phyloP scores from a whole-genome alignment of 1,284 basidiomycete species.

The Cryptococcus sp. region DNA sequence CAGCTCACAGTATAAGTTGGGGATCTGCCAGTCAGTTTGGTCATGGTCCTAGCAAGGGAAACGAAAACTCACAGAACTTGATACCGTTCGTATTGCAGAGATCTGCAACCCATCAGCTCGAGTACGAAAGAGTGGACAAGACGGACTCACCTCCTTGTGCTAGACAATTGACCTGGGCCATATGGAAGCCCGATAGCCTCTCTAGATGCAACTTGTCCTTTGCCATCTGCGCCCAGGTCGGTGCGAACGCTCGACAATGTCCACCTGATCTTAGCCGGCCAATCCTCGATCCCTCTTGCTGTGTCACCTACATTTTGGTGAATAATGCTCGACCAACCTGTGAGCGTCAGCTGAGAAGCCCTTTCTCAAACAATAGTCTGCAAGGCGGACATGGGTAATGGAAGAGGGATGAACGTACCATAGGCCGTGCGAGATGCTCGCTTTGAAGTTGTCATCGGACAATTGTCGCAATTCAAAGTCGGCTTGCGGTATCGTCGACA shows the following conservation, averaged over 20 bases:
- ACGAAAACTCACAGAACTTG: constrained; percentile 52
- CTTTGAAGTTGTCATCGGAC: constrained; percentile 61
- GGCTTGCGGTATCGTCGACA: constrained; percentile 6
- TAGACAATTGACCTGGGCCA: constrained; percentile 82
- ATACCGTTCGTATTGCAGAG: constrained; percentile 67
- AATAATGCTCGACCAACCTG: constrained; percentile 48
- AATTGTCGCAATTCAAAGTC: constrained; percentile 47
- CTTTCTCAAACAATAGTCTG: constrained; percentile 14
- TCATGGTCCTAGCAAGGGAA: not conserved
- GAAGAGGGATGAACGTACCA: constrained; percentile 56
- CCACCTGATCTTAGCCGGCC: constrained; percentile 25
- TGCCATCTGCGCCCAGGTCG: constrained; percentile 72
- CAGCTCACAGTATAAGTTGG: constrained; percentile 65
- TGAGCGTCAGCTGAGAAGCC: constrained; percentile 6
- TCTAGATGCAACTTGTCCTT: constrained; percentile 54
- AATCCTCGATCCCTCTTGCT: not conserved
- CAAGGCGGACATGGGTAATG: not conserved
- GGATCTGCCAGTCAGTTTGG: constrained; percentile 52
- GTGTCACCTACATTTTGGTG: constrained; percentile 40
- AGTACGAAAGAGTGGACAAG: constrained; percentile 1
- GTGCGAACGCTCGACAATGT: constrained; percentile 51
- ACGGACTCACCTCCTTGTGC: constrained; percentile 65
- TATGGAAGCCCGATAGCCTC: constrained; percentile 56
- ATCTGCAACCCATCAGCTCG: too few species aligned
- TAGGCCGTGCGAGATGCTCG: constrained; percentile 56